Evolutionary conservation across 768 basidiomycete genomes (phyloP), one percentile per base, ranked within the genome.

Genomic region (Lepiota brunneoincarnata): DNA sequence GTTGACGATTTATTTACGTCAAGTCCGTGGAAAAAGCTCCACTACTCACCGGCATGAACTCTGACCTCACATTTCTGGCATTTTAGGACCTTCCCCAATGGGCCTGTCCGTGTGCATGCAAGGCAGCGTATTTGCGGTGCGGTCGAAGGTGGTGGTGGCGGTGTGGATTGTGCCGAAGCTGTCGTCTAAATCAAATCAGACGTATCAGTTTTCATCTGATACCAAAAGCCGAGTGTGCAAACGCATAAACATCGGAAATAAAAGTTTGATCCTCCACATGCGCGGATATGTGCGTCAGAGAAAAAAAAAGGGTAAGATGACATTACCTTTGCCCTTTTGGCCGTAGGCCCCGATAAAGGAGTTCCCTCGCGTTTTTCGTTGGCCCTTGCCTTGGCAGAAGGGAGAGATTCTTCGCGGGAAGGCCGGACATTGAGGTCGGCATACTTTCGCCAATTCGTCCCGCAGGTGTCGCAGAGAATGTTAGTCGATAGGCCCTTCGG

Each of bases 401-500:
- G 72, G 1, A 79, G 62, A 0, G 79, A 73, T 42, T 90, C 89
- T 53, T 92, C 89, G 24, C 89, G 80, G 17, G 84, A 54, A 7
- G 86, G 84, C 38, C 89, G 77, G 21, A 89, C 84, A 39, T 86
- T 91, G 45, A 94, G 74, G 60, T 95, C 93, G 0, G 91, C 93
- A 66, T 97, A 97, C 70, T 95, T 97, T 61, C 93, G 78, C 88
- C 92, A 97, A 59, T 88, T 89, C 41, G 83, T 80, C 11, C 93
- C 93, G 63, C 93, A 97, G 24, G 69, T 76, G 42, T 95, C 91
- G 65, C 93, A 97, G 49, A 96, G 82, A 36, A 93, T 80, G 55
- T 77, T 79, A 1, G 87, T 87, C 0, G 77, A 68, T n/a, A 95
- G 78, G 18, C 88, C 89, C 64, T 91, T 91, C 2, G 93, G 94